These are phyloP conservation scores for Komagataella kurtzmanii DNA, from an alignment of 805 yeast genomes.

Conservation along the genomic window DNA sequence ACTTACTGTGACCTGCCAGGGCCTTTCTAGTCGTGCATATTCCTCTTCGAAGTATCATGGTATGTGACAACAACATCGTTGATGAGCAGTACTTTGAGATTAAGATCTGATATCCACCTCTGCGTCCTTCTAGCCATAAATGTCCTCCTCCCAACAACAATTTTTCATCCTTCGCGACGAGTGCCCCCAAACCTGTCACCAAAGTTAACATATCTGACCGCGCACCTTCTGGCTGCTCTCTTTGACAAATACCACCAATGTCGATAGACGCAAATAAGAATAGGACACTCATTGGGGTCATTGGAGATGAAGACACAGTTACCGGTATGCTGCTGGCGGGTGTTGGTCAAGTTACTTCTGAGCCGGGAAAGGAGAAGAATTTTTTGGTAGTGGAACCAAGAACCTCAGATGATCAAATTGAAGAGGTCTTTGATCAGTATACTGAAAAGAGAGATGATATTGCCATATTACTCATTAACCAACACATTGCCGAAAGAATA, in stretches of 20 bases:
- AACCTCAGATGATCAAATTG: constrained; percentile 66
- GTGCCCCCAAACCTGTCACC: constrained; percentile 1
- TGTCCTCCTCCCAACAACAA: neutral
- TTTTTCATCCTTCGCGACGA: constrained; percentile 5
- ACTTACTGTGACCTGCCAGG: constrained; percentile 81
- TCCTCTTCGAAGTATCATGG: neutral
- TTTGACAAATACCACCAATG: neutral
- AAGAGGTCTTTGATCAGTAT: constrained; percentile 60
- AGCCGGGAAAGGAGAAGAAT: constrained; percentile 59
- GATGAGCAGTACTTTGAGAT: neutral
- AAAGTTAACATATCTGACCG: neutral
- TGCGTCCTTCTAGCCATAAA: neutral
- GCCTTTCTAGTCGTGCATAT: constrained; percentile 6
- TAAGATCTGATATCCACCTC: neutral
- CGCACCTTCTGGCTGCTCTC: neutral
- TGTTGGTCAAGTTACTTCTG: constrained; percentile 68
- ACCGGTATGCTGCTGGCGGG: constrained; percentile 95
- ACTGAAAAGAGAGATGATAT: constrained; percentile 73
- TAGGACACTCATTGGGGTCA: constrained; percentile 79
- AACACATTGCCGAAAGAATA: constrained; percentile 86
- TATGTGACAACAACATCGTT: neutral
- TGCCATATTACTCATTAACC: constrained; percentile 87
- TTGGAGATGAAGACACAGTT: constrained; percentile 96
- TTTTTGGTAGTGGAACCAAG: constrained; percentile 68
- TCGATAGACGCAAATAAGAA: constrained; percentile 30